phyloP scores from a whole-genome alignment of 202 grass and related monocot species.

The Cymbopogon flexuosus region DNA sequence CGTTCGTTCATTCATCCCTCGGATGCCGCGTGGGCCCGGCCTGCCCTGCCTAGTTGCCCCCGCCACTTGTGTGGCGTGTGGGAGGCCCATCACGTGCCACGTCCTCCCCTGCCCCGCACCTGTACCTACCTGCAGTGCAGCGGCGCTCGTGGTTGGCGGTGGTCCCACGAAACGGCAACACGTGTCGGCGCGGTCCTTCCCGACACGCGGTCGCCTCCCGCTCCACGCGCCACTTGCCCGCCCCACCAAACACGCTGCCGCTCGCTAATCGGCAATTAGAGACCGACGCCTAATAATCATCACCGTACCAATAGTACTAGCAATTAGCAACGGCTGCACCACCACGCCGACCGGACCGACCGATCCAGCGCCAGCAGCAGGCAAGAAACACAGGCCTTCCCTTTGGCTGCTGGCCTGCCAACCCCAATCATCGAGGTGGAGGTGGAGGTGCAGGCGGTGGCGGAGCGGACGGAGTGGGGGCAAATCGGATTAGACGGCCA shows the following conservation, averaged over 20 bases:
- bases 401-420: neutral
- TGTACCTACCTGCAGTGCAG: neutral
- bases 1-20: neutral
- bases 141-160: neutral
- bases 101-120: neutral
- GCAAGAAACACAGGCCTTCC: neutral
- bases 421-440: neutral
- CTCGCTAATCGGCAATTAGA: neutral
- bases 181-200: conserved; percentile 25
- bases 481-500: conserved; percentile 14
- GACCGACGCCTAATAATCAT: neutral
- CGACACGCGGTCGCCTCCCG: conserved; percentile 17
- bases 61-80: neutral
- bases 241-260: conserved; percentile 11
- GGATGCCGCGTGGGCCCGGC: neutral
- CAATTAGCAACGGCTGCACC: neutral
- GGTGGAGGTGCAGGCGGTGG: too few species aligned
- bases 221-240: neutral
- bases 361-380: neutral
- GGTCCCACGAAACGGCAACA: conserved; percentile 4
- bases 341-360: too few species aligned
- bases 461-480: neutral
- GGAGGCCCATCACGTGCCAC: neutral
- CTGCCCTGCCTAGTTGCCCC: too few species aligned
- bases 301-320: neutral